Percentiles rank a stretch among this genome's conserved stretches.
These are phyloP conservation scores for Nemania abortiva DNA, from an alignment of 2,329 filamentous ascomycete genomes.

Conservation along the genomic window DNA sequence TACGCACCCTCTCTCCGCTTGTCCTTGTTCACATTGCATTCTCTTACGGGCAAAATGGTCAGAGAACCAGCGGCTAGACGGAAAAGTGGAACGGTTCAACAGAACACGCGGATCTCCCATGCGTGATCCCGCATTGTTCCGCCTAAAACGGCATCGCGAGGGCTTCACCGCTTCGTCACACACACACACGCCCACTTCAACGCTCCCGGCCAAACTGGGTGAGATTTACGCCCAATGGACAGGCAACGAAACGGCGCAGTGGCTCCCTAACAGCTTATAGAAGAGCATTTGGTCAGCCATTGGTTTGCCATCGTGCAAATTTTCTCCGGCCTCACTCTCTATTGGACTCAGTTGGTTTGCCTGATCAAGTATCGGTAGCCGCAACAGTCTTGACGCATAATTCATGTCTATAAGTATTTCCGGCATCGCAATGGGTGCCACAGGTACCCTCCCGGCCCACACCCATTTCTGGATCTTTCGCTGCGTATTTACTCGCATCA, in stretches of 20 bases:
- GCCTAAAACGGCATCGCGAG: conserved; percentile 47
- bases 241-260: conserved; percentile 31
- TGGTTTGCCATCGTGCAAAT: conserved; percentile 35
- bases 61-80: conserved; percentile 8
- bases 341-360: conserved; percentile 28
- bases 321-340: conserved; percentile 22
- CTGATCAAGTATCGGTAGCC: conserved; percentile 16
- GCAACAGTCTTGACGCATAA: conserved; percentile 26
- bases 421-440: conserved; percentile 20
- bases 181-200: conserved; percentile 38
- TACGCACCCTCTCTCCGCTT: conserved; percentile 14
- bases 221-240: conserved; percentile 34
- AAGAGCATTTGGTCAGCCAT: conserved; percentile 18
- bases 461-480: conserved; percentile 4
- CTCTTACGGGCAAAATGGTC: conserved; percentile 15
- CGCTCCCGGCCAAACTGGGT: conserved; percentile 35
- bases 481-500: conserved; percentile 4
- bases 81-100: conserved; percentile 30
- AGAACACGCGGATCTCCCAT: conserved; percentile 41
- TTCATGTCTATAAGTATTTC: conserved; percentile 3
- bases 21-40: conserved; percentile 2
- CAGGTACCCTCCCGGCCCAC: conserved; percentile 2
- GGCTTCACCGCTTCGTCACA: conserved; percentile 47
- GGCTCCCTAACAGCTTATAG: conserved; percentile 15
- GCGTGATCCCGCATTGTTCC: conserved; percentile 43